Conservation (phyloP, 148 eudicot species). For the Heliamphora exappendiculata region DNA sequence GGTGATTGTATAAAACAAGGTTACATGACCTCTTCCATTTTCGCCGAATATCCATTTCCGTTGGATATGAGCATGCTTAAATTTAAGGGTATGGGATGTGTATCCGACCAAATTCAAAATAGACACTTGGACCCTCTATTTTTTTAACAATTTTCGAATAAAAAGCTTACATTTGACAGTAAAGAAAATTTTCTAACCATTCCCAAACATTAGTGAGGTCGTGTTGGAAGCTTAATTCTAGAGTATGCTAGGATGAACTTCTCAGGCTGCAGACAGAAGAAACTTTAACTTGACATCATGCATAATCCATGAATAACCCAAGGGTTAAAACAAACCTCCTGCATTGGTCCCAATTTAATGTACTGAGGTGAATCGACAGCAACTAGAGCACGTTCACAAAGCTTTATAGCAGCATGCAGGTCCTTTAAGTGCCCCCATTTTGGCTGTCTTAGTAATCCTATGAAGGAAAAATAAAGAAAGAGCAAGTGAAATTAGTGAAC, state of each 20-base stretch:
- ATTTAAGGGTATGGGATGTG: too few relatives aligned
- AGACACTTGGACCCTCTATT: too few relatives aligned
- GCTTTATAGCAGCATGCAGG: slow-evolving; percentile 93
- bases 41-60: too few relatives aligned
- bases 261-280: neutral
- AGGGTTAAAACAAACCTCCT: slow-evolving; percentile 56
- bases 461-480: slow-evolving; percentile 10
- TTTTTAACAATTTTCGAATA: too few relatives aligned
- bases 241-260: neutral
- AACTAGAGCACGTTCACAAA: slow-evolving; percentile 90
- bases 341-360: slow-evolving; percentile 73
- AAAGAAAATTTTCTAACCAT: too few relatives aligned
- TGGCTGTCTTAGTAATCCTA: slow-evolving; percentile 86
- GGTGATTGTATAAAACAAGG: neutral
- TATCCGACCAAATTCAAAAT: too few relatives aligned
- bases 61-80: too few relatives aligned
- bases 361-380: slow-evolving; percentile 77
- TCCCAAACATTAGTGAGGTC: too few relatives aligned
- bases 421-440: slow-evolving; percentile 98
- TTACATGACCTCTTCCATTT: too few relatives aligned
- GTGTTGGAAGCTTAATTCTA: neutral
- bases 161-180: too few relatives aligned
- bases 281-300: neutral
- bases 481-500: slow-evolving; percentile 4
- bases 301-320: neutral